A percentile compares a stretch with the other conserved stretches of the same genome.
phyloP scores from a whole-genome alignment of 345 rosid genomes.

The Arabis hirsuta region DNA sequence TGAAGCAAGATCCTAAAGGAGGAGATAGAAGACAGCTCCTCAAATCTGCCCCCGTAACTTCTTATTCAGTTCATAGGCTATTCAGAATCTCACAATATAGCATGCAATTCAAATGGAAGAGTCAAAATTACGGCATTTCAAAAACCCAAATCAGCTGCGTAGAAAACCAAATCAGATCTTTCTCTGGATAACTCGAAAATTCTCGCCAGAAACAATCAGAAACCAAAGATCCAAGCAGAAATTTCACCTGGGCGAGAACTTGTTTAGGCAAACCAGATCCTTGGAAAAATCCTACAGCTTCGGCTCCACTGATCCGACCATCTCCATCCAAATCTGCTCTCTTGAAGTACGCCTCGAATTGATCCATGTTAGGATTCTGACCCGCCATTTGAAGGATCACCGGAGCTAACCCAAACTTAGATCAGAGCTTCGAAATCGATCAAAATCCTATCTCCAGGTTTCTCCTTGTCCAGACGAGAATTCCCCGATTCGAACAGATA shows the following conservation, averaged over 20 bases:
- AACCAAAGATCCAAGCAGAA: slow-evolving; percentile 33
- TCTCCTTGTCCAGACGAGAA: slow-evolving; percentile 30
- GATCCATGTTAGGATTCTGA: slow-evolving; percentile 64
- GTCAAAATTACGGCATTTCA: not conserved
- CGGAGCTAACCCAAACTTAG: slow-evolving; percentile 21
- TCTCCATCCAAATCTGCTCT: slow-evolving; percentile 98
- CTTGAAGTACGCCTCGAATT: slow-evolving; percentile 79
- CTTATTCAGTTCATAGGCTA: slow-evolving; percentile 10
- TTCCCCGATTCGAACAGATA: slow-evolving; percentile 36
- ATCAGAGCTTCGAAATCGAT: slow-evolving; percentile 35
- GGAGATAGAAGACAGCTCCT: not conserved
- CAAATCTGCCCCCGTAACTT: slow-evolving; percentile 8
- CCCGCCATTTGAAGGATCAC: slow-evolving; percentile 53
- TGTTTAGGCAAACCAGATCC: slow-evolving; percentile 86
- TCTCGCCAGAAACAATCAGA: slow-evolving; percentile 19
- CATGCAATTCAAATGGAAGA: slow-evolving; percentile 14
- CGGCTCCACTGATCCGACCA: slow-evolving; percentile 90
- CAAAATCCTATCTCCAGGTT: slow-evolving; percentile 37
- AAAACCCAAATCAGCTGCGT: slow-evolving; percentile 20
- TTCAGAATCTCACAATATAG: slow-evolving; percentile 10
- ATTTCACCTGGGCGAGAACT: slow-evolving; percentile 85
- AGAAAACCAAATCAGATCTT: slow-evolving; percentile 40
- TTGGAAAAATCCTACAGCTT: slow-evolving; percentile 90
- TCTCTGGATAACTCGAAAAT: not conserved
- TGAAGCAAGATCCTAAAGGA: slow-evolving; percentile 17